A percentile compares a stretch with the other conserved stretches of the same genome.
Conservation (phyloP, 83 land plant genomes). For the Picea abies region DNA sequence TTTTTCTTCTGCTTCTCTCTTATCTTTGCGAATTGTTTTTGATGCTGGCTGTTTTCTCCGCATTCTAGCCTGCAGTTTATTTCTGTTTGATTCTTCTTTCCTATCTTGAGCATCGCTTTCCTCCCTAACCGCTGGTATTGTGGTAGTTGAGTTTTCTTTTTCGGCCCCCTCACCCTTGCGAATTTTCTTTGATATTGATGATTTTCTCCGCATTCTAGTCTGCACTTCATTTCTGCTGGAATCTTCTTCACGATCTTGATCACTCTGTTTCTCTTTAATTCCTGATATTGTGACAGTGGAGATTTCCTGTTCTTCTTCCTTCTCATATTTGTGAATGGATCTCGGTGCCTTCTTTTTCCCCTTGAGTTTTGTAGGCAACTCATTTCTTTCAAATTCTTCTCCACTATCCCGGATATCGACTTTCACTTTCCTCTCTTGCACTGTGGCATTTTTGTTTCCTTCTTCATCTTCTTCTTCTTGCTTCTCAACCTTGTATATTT, state of each 20-base stretch:
- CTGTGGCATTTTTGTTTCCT: background rate
- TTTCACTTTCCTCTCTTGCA: background rate
- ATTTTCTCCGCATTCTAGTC: background rate
- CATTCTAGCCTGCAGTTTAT: background rate
- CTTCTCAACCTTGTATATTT: background rate
- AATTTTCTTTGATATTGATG: background rate
- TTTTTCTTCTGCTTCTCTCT: background rate
- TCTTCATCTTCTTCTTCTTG: background rate
- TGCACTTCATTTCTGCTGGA: background rate
- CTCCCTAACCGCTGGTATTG: background rate
- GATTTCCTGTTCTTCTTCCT: background rate
- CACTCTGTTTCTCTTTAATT: background rate
- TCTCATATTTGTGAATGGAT: background rate
- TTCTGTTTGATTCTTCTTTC: background rate
- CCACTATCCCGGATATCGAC: background rate
- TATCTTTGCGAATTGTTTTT: background rate
- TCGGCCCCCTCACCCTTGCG: background rate
- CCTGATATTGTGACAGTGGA: background rate
- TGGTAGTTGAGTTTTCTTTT: background rate
- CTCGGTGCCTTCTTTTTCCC: background rate
- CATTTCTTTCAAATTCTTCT: background rate
- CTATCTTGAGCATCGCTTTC: background rate
- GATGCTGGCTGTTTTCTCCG: background rate
- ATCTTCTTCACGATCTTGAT: background rate
- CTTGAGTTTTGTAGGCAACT: background rate